These are phyloP conservation scores for Trichosporon ovoides DNA, from an alignment of 1,284 basidiomycete species.

Conservation along the genomic window DNA sequence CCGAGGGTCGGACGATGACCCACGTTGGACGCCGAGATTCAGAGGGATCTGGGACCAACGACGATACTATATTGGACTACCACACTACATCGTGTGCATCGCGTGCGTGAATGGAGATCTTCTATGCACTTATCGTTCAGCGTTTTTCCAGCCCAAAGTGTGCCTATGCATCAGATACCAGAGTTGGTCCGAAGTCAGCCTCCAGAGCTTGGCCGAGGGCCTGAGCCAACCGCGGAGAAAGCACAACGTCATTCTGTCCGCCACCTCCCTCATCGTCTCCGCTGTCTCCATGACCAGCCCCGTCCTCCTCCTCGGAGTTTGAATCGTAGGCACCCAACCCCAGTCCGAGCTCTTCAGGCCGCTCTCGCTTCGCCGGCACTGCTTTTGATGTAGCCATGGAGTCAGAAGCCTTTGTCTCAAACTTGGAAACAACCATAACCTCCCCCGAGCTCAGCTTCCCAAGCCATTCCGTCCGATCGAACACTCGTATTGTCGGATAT, in stretches of 20 bases:
- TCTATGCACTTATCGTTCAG: no score
- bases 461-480: slow-evolving; percentile 57
- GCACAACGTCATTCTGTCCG: slow-evolving; percentile 3
- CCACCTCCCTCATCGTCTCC: not conserved
- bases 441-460: slow-evolving; percentile 50
- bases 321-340: slow-evolving; percentile 24
- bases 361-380: not conserved
- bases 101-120: no score
- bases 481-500: slow-evolving; percentile 71
- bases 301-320: slow-evolving; percentile 18
- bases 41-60: no score
- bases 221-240: slow-evolving; percentile 21
- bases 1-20: no score
- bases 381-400: slow-evolving; percentile 24
- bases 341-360: not conserved
- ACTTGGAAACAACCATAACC: slow-evolving; percentile 40
- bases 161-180: slow-evolving; percentile 22
- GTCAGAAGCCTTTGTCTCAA: slow-evolving; percentile 48
- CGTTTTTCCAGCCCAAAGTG: no score
- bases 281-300: not conserved
- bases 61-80: no score
- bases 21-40: no score
- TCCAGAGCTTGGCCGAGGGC: slow-evolving; percentile 29
- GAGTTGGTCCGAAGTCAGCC: slow-evolving; percentile 18
- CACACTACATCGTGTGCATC: no score